Conservation (phyloP, 2,329 filamentous ascomycete genomes). For the Neonectria punicea region DNA sequence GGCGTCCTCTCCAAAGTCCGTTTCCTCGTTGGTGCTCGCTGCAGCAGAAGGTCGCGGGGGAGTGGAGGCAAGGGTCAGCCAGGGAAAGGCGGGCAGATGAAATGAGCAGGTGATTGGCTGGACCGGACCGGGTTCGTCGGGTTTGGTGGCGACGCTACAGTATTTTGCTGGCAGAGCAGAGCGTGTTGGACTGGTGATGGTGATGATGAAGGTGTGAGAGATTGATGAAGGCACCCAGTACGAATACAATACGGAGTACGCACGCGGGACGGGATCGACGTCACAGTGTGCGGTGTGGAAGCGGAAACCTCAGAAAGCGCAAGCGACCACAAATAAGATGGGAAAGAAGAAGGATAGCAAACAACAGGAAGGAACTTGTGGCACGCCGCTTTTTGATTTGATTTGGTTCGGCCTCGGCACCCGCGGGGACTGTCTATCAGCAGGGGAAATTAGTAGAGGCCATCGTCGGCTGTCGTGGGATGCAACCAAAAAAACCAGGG, state of each 20-base stretch:
- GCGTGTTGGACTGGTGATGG: neutral
- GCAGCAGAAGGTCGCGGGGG: conserved; percentile 13
- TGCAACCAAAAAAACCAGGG: neutral
- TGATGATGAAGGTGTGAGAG: neutral
- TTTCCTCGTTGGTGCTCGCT: conserved; percentile 10
- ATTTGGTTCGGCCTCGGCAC: neutral
- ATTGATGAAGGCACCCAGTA: neutral
- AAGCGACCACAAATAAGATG: neutral
- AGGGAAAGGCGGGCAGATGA: conserved; percentile 12
- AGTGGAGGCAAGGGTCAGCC: conserved; percentile 8
- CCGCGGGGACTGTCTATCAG: neutral
- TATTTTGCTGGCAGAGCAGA: neutral
- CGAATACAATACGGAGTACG: neutral
- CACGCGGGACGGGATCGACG: neutral
- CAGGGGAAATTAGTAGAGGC: neutral
- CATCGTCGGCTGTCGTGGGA: neutral
- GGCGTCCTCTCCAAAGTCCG: conserved; percentile 10
- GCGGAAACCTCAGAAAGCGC: neutral
- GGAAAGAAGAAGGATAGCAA: neutral
- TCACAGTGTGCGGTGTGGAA: neutral
- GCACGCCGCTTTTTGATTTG: neutral
- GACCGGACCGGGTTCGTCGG: conserved; percentile 1
- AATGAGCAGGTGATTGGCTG: conserved; percentile 12
- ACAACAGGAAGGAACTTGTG: no score
- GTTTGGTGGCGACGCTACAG: conserved; percentile 9